These are phyloP conservation scores for Camellia granthamiana DNA, from an alignment of 148 eudicot genomes.

Conservation along the genomic window DNA sequence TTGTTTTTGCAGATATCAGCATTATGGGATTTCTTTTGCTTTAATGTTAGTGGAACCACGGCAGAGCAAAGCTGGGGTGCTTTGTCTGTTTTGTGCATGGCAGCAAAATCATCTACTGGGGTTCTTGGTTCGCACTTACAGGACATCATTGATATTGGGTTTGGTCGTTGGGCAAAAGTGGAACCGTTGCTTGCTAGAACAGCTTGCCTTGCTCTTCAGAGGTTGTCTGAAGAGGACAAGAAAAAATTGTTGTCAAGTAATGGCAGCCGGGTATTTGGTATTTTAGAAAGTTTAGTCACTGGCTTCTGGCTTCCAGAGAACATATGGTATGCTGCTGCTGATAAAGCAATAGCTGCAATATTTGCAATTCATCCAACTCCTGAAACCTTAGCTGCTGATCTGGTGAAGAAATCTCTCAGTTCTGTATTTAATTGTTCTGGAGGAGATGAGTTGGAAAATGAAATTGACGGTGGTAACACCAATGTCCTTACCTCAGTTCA, in stretches of 20 bases:
- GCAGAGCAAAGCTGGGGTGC: conserved; percentile 98
- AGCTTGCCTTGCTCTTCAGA: conserved; percentile 83
- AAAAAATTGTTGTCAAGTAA: conserved; percentile 61
- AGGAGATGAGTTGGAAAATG: conserved; percentile 42
- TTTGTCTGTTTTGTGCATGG: conserved; percentile 85
- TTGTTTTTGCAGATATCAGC: conserved; percentile 68
- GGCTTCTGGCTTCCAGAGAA: conserved; percentile 80
- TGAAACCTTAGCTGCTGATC: conserved; percentile 66
- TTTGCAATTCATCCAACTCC: conserved; percentile 89
- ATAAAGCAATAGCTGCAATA: conserved; percentile 80
- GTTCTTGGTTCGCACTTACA: conserved; percentile 83
- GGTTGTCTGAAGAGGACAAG: conserved; percentile 83
- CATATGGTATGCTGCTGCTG: conserved; percentile 90
- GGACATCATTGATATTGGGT: conserved; percentile 93
- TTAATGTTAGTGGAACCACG: conserved; percentile 77
- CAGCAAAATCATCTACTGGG: conserved; percentile 73
- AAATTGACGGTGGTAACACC: conserved; percentile 28
- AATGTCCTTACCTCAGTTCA: conserved; percentile 52
- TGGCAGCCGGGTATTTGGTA: conserved; percentile 64
- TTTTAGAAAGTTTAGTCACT: conserved; percentile 62
- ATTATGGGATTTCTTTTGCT: conserved; percentile 96
- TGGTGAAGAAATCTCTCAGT: conserved; percentile 57
- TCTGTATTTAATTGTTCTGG: conserved; percentile 52
- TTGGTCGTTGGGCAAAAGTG: conserved; percentile 97
- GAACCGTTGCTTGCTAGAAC: conserved; percentile 97